These are phyloP conservation scores for Sclerotinia sclerotiorum DNA, from an alignment of 2,329 filamentous ascomycete genomes.

Conservation along the genomic window DNA sequence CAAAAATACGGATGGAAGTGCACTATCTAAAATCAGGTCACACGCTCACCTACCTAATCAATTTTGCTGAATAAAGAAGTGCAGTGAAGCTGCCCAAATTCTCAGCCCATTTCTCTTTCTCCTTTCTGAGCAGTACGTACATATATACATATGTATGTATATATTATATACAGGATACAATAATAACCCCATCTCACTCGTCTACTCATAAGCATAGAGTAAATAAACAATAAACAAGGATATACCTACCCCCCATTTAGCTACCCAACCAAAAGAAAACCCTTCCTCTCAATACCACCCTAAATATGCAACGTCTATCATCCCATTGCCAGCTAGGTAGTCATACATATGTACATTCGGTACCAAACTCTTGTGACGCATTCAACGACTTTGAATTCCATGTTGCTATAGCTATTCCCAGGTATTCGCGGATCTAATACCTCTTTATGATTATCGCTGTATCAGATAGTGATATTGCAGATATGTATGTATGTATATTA, in stretches of 20 bases:
- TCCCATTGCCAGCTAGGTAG: neutral
- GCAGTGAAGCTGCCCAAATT: slow-evolving; percentile 6
- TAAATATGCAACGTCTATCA: neutral
- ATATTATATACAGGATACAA: neutral
- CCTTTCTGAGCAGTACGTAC: neutral
- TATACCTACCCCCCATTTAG: neutral
- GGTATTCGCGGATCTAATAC: neutral
- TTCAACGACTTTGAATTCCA: neutral
- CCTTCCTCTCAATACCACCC: neutral
- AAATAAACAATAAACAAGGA: neutral
- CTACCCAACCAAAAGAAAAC: neutral
- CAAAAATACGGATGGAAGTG: neutral
- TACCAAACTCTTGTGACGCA: neutral
- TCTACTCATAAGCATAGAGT: neutral
- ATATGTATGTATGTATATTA: neutral
- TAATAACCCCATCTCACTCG: neutral
- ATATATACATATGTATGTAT: too few species aligned
- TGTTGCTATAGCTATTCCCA: neutral
- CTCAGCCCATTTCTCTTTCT: neutral
- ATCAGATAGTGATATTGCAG: neutral
- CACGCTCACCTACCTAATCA: neutral
- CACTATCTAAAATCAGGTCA: neutral
- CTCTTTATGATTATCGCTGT: neutral
- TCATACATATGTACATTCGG: neutral
- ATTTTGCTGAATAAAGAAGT: neutral